Base-by-base conservation (phyloP, 768 basidiomycete genomes). In the Russula ochroleuca region DNA sequence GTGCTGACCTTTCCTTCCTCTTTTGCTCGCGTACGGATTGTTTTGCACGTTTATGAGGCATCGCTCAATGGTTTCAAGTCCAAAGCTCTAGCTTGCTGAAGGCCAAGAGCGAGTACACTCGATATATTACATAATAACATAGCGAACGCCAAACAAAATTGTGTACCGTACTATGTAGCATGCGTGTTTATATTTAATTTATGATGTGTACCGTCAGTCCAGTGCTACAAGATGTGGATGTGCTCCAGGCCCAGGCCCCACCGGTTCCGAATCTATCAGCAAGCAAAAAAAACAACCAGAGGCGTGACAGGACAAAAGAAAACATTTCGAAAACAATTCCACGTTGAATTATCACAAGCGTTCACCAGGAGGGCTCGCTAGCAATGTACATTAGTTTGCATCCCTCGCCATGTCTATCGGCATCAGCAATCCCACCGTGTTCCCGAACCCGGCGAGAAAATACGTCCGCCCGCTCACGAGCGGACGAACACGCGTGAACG, bases 31-130 rank as follows among this genome's bases (percentile, higher is more conserved):
- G 69, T 23, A 70, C 57, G 25, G 75, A 72, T 31, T 71, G 73
- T 67, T 76, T 76, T 17, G 73, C 72, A 10, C 73, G 70, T 67
- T 75, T 75, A 57, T 75, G 75, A 33, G 75, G 75, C 75, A 75
- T 75, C 3, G 14, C 25, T 60, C 19, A 15, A 15, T 1, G 35
- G 10, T 23, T 37, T 47, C 45, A 6, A 21, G 5, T 1, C 1
- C 47, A 10, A 35, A 55, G 54, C 7, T 13, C 19, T 19, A 28
- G 11, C 0, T 56, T 31, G 17, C n/a, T n/a, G n/a, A n/a, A n/a
- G n/a, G n/a, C n/a, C n/a, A n/a, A 41, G 2, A 23, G 28, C 21
- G 13, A 23, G 2, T 37, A 48, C 28, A 28, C 28, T 28, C 28
- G 28, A 28, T 54, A 55, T 61, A 55, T 61, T 61, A 61, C 60